Evolutionary conservation across 352 stramenopile species (phyloP).

Genomic region (Phytophthora pistaciae): DNA sequence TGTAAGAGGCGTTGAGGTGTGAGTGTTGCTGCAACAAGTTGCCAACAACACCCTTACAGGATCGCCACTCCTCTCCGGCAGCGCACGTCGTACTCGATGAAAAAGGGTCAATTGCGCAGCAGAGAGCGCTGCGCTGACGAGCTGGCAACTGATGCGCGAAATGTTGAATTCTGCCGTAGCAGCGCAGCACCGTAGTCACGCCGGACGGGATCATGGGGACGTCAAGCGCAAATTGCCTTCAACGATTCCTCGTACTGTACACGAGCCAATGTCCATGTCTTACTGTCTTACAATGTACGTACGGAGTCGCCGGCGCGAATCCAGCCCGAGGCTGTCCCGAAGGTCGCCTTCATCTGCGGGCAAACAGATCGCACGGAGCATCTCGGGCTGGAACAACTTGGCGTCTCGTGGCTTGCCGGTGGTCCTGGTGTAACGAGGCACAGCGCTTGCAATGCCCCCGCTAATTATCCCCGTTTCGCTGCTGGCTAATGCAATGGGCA

Average conservation of each 20-base stretch:
- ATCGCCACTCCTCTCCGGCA: slow-evolving; percentile 28
- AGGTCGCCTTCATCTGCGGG: background rate
- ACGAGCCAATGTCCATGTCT: slow-evolving; percentile 17
- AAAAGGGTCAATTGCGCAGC: slow-evolving; percentile 20
- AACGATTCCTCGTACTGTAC: slow-evolving; percentile 13
- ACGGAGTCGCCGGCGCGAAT: background rate
- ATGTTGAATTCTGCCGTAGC: slow-evolving; percentile 14
- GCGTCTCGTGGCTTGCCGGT: slow-evolving; percentile 2
- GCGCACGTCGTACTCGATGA: slow-evolving; percentile 10
- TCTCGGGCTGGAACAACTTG: slow-evolving; percentile 18
- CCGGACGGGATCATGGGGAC: slow-evolving; percentile 19
- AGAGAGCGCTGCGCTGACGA: slow-evolving; percentile 17
- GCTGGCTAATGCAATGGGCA: slow-evolving; percentile 19
- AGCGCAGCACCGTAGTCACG: background rate
- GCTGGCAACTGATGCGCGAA: slow-evolving; percentile 4
- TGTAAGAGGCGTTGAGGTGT: slow-evolving; percentile 18
- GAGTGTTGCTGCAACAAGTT: slow-evolving; percentile 7
- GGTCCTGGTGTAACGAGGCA: background rate
- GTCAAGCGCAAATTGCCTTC: background rate
- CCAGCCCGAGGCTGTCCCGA: slow-evolving; percentile 19
- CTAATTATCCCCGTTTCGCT: slow-evolving; percentile 9
- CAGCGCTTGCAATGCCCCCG: slow-evolving; percentile 3
- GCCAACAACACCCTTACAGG: slow-evolving; percentile 19
- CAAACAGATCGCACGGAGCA: slow-evolving; percentile 30
- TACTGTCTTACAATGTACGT: slow-evolving; percentile 3